phyloP scores from a whole-genome alignment of 345 rosid genomes.

The Populus alba region DNA sequence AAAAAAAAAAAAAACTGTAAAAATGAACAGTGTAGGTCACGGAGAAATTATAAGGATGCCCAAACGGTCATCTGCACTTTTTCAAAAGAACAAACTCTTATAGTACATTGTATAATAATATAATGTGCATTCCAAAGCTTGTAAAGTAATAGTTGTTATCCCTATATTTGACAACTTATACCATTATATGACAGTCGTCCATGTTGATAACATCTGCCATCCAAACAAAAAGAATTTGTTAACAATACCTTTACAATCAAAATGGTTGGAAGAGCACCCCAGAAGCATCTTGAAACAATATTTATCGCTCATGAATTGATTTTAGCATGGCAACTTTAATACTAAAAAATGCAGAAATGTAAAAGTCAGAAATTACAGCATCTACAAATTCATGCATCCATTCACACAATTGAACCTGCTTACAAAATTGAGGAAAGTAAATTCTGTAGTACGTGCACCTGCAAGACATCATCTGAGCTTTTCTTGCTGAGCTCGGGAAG shows the following conservation, averaged over 20 bases:
- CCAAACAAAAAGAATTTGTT: background rate
- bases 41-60: too few species aligned
- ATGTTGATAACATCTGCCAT: background rate
- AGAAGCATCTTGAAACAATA: background rate
- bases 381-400: background rate
- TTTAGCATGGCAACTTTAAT: background rate
- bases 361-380: background rate
- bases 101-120: too few species aligned
- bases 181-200: background rate
- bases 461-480: slow-evolving; percentile 19
- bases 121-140: background rate
- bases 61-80: too few species aligned
- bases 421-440: slow-evolving; percentile 15
- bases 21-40: too few species aligned
- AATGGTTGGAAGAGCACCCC: background rate
- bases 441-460: slow-evolving; percentile 7
- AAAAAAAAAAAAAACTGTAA: too few species aligned
- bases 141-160: background rate
- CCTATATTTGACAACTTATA: background rate
- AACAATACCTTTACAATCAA: background rate
- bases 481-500: slow-evolving; percentile 44
- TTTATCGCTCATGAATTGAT: background rate
- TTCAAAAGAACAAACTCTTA: too few species aligned
- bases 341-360: background rate
- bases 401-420: background rate